phyloP scores from a whole-genome alignment of 805 yeast species.

The Candida ipomoeae region DNA sequence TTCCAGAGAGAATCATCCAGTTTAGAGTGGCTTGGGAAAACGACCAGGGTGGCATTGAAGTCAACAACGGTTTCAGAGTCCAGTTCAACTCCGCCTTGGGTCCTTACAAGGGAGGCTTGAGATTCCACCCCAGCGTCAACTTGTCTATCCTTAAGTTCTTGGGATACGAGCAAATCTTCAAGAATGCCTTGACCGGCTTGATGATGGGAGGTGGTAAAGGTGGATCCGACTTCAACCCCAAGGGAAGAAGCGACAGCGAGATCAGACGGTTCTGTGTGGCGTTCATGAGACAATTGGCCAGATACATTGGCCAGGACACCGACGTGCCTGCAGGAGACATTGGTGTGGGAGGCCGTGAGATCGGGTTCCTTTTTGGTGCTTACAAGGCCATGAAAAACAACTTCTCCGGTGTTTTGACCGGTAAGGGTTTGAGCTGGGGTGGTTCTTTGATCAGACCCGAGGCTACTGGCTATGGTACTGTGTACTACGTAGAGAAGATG shows the following conservation, averaged over 20 bases:
- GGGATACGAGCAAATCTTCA: constrained; percentile 98
- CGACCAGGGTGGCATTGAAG: constrained; percentile 86
- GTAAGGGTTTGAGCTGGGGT: constrained; percentile 98
- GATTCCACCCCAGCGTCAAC: constrained; percentile 97
- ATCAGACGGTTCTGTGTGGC: constrained; percentile 95
- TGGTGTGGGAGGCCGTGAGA: constrained; percentile 96
- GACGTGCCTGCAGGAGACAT: constrained; percentile 99
- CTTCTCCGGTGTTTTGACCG: constrained; percentile 97
- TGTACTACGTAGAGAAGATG: constrained; percentile 97
- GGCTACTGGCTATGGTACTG: constrained; percentile 98
- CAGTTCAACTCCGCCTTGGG: constrained; percentile 98
- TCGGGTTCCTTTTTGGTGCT: constrained; percentile 95
- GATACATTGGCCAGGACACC: constrained; percentile 95
- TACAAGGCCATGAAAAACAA: constrained; percentile 87
- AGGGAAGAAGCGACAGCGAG: constrained; percentile 88
- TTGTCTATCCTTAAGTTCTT: constrained; percentile 91
- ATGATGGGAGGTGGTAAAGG: constrained; percentile 99
- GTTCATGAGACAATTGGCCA: constrained; percentile 91
- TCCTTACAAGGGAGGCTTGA: constrained; percentile 98
- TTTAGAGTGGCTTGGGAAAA: constrained; percentile 98
- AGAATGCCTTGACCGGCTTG: constrained; percentile 95
- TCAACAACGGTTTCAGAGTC: constrained; percentile 96
- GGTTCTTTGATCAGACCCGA: constrained; percentile 98
- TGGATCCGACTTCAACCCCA: constrained; percentile 97
- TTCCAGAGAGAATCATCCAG: constrained; percentile 94